Evolutionary conservation across 805 yeast genomes (phyloP), one percentile per base, ranked within the genome.

Genomic region (Hanseniaspora hatyaiensis): DNA sequence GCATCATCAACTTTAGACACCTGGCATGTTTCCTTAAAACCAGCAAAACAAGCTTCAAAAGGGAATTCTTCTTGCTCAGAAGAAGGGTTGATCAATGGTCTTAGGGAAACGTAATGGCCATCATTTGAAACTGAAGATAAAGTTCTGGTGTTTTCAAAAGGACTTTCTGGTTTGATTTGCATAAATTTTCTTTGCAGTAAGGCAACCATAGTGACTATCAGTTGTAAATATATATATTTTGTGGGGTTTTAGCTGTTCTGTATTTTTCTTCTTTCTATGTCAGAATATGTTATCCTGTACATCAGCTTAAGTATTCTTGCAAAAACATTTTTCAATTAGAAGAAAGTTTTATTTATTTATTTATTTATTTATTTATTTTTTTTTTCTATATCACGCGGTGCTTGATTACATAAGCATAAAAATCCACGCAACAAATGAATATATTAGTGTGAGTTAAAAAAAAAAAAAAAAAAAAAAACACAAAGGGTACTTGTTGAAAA

Each of bases 1-100:
- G 20, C 36, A 3, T 53, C 52, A 33, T 52, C 55, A 11, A 70
- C 58, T 40, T 57, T 59, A 36, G 57, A 59, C 9, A 66, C 67
- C 5, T 59, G 63, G 30, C 69, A 54, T 3, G 61, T 59, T 13
- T 62, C 61, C 43, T 74, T 75, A 1, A 57, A 58, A 2, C 84
- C 83, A 4, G 72, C 70, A 59, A 75, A 72, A 1, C 70, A 74
- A 80, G 81, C 74, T 54, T 78, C 77, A 52, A 75, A 75, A 19
- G 73, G 73, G 53, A 68, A 69, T n/a, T 52, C 54, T 15, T 54
- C 54, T 4, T 55, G 53, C 2, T 54, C 55, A 3, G 56, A 55
- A 5, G 43, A 26, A 24, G 64, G 60, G n/a, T 53, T 54, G 39
- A 57, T 56, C 15, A 64, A 54, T 13, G 69, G 66, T 51, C 75